Evolutionary conservation across 306 rosid species (phyloP).

Genomic region (Dryas drummondii): DNA sequence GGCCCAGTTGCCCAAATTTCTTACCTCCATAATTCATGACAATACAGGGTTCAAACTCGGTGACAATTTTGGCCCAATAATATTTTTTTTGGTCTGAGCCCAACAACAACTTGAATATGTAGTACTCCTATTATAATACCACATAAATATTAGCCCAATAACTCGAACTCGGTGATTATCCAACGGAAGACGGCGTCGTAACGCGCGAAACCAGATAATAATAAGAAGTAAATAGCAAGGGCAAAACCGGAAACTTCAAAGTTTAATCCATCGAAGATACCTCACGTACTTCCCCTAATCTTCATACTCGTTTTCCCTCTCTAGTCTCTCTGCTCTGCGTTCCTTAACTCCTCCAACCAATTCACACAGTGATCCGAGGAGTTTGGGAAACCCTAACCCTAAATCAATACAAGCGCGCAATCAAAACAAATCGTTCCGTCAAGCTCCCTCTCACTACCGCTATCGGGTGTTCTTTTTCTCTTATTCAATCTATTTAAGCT

Average conservation of each 20-base stretch:
- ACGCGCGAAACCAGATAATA: not conserved
- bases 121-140: too few species aligned
- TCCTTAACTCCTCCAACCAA: conserved; percentile 31
- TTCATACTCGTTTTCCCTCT: not conserved
- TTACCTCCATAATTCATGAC: too few species aligned
- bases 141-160: too few species aligned
- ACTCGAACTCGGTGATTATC: too few species aligned
- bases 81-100: too few species aligned
- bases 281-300: conserved; percentile 16
- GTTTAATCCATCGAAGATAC: conserved; percentile 4
- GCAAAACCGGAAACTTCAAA: conserved; percentile 27
- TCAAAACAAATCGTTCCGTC: not conserved
- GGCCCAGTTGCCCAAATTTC: too few species aligned
- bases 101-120: too few species aligned
- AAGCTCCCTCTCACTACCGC: conserved; percentile 16
- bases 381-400: conserved; percentile 40
- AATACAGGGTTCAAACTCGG: too few species aligned
- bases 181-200: not conserved
- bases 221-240: not conserved
- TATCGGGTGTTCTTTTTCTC: conserved; percentile 23
- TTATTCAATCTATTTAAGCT: not conserved
- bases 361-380: conserved; percentile 38
- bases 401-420: not conserved
- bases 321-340: conserved; percentile 7
- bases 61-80: too few species aligned